Evolutionary conservation across 768 basidiomycete genomes (phyloP).

Genomic region (Hericium coralloides): DNA sequence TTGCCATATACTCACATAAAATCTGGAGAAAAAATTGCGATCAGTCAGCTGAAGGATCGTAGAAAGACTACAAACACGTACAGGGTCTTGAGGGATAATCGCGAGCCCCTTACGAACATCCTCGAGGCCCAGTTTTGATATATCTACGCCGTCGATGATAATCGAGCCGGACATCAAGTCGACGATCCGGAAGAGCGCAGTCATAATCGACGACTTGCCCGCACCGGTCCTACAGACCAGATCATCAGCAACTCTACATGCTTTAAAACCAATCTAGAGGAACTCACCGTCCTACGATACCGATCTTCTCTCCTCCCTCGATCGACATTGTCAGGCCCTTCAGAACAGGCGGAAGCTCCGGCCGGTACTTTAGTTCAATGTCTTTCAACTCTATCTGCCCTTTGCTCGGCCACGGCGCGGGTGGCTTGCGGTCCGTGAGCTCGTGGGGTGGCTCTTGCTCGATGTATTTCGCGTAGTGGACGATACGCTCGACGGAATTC

Average conservation of each 20-base stretch:
- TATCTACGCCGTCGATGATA: constrained; percentile 74
- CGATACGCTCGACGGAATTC: constrained; percentile 82
- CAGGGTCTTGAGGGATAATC: constrained; percentile 81
- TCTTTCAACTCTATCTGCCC: constrained; percentile 71
- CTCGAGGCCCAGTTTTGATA: constrained; percentile 68
- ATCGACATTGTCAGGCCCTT: constrained; percentile 71
- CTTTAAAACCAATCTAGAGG: background rate
- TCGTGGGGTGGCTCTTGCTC: constrained; percentile 78
- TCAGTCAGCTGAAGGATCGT: background rate
- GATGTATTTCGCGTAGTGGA: constrained; percentile 71
- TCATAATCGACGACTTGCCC: constrained; percentile 87
- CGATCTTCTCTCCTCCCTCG: constrained; percentile 78
- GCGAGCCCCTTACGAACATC: constrained; percentile 61
- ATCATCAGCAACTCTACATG: background rate
- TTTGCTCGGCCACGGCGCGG: constrained; percentile 61
- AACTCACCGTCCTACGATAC: constrained; percentile 64
- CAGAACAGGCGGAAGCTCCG: constrained; percentile 83
- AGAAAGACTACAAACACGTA: constrained; percentile 25
- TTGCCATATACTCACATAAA: background rate
- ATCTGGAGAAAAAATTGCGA: background rate
- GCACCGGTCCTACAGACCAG: constrained; percentile 53
- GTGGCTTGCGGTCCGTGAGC: constrained; percentile 48
- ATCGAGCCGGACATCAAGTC: constrained; percentile 73
- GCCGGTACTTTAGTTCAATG: constrained; percentile 75
- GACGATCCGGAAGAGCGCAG: constrained; percentile 77